Evolutionary conservation across 116 monocot species (phyloP).

Genomic region (Iris pallida): DNA sequence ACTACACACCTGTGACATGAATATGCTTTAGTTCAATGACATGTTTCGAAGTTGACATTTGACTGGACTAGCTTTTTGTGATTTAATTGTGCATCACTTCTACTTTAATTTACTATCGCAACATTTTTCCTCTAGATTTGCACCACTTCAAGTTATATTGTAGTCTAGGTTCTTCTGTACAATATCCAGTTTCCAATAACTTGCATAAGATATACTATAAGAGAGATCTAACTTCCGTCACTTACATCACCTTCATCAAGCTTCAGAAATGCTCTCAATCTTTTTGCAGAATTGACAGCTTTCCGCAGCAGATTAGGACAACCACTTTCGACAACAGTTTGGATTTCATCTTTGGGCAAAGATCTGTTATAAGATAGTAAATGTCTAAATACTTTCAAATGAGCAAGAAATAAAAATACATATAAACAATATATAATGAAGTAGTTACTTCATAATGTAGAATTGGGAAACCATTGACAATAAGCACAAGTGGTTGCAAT

Average conservation of each 20-base stretch:
- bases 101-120: not conserved
- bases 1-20: constrained; percentile 53
- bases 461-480: too few relatives aligned
- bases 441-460: too few relatives aligned
- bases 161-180: too few relatives aligned
- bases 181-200: too few relatives aligned
- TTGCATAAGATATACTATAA: not conserved
- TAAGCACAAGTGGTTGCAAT: too few relatives aligned
- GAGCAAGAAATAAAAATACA: too few relatives aligned
- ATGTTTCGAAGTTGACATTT: too few relatives aligned
- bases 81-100: not conserved
- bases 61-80: too few relatives aligned
- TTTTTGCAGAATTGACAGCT: constrained; percentile 81
- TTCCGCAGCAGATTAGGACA: constrained; percentile 75
- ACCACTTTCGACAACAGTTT: constrained; percentile 60
- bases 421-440: too few relatives aligned
- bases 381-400: not conserved
- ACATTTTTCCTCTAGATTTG: not conserved
- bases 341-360: constrained; percentile 61
- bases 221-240: not conserved
- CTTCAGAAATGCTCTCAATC: constrained; percentile 61
- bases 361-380: constrained; percentile 24
- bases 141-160: not conserved
- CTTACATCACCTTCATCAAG: constrained; percentile 83
- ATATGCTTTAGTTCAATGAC: too few relatives aligned